phyloP scores from a whole-genome alignment of 1,284 basidiomycete genomes.

The Cutaneotrichosporon cutaneum region DNA sequence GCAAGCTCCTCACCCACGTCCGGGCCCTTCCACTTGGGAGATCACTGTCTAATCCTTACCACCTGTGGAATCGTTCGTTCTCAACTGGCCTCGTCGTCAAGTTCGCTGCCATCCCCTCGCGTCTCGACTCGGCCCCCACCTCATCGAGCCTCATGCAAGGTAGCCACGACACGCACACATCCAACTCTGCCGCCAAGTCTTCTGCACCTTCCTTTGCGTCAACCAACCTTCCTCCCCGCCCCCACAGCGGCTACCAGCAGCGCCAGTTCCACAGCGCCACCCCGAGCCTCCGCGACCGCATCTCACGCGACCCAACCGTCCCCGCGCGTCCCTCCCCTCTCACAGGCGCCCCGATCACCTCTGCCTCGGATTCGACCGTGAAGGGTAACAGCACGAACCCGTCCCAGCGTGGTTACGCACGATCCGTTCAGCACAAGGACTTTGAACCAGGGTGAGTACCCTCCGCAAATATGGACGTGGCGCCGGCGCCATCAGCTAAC shows the following conservation, averaged over 20 bases:
- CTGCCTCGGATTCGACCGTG: not conserved
- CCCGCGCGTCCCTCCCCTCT: conserved; percentile 1
- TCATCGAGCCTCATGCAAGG: conserved; percentile 6
- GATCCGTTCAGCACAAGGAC: not conserved
- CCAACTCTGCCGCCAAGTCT: not conserved
- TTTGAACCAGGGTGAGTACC: not conserved
- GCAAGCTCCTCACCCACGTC: not conserved
- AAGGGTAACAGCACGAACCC: conserved; percentile 6
- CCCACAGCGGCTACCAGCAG: not conserved
- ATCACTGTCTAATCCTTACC: not conserved
- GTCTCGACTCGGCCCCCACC: not conserved
- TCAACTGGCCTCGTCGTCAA: not conserved
- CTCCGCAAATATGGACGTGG: not conserved
- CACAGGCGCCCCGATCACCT: not conserved
- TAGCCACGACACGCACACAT: not conserved
- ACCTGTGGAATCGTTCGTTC: not conserved
- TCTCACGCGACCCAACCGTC: not conserved
- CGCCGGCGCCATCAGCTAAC: not conserved
- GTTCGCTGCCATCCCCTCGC: not conserved
- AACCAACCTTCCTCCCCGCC: not conserved
- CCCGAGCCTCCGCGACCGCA: not conserved
- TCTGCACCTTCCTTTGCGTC: not conserved
- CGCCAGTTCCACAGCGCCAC: not conserved
- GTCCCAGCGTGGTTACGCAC: conserved; percentile 5
- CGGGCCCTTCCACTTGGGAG: not conserved